Evolutionary conservation across 148 eudicot species (phyloP).

Genomic region (Cornus kousa): DNA sequence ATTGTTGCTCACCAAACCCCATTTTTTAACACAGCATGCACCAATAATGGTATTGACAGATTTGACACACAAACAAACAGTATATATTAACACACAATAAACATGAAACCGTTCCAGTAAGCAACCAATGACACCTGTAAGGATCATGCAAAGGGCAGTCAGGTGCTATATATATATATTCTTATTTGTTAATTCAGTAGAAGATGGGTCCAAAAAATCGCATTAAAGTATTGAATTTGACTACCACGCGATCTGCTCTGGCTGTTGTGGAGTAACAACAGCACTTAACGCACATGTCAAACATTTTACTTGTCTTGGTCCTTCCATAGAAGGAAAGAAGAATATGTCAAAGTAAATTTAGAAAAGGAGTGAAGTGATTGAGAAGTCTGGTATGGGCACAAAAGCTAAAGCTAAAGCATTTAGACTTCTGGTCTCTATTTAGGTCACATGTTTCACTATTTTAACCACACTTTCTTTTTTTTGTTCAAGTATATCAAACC

Average conservation of each 20-base stretch:
- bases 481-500: no score
- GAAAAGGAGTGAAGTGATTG: neutral
- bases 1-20: no score
- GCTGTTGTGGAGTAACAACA: neutral
- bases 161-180: no score
- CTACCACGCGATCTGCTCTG: conserved; percentile 3
- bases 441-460: conserved; percentile 7
- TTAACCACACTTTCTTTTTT: neutral
- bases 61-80: no score
- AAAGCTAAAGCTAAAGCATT: conserved; percentile 3
- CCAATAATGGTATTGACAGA: no score
- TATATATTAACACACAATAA: no score
- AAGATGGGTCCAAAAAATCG: neutral
- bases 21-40: no score
- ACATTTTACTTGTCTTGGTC: neutral
- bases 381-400: neutral
- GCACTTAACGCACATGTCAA: conserved; percentile 7
- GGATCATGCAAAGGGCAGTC: neutral
- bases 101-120: neutral
- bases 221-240: neutral
- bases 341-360: neutral
- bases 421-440: conserved; percentile 11
- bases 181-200: no score
- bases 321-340: neutral
- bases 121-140: neutral